Percentiles rank a stretch among this genome's conserved stretches.
phyloP scores from a whole-genome alignment of 345 rosid genomes.

The Hibiscus tridactylites region DNA sequence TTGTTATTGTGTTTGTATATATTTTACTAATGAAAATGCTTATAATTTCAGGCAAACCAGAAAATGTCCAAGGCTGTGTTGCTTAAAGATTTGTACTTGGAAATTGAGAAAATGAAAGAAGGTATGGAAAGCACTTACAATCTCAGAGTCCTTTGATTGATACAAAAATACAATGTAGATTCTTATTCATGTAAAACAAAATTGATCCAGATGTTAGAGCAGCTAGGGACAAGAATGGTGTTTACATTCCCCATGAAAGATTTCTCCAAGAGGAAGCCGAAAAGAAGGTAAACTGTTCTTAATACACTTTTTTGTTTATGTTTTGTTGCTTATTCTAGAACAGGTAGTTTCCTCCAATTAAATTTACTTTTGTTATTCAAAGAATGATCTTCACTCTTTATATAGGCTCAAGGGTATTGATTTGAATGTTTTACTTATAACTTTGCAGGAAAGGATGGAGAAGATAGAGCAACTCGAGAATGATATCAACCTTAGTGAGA shows the following conservation, averaged over 20 bases:
- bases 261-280: constrained; percentile 76
- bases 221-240: constrained; percentile 88
- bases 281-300: constrained; percentile 54
- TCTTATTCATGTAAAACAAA: neutral
- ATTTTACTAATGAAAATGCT: constrained; percentile 10
- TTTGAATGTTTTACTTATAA: neutral
- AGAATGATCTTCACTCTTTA: neutral
- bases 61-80: constrained; percentile 73
- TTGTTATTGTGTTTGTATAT: neutral
- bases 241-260: constrained; percentile 81
- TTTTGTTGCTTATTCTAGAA: neutral
- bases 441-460: constrained; percentile 54
- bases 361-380: neutral
- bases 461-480: constrained; percentile 76
- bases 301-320: too few relatives aligned
- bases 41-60: constrained; percentile 75
- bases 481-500: constrained; percentile 47
- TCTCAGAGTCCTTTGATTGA: neutral
- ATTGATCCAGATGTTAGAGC: constrained; percentile 71
- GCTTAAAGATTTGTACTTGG: constrained; percentile 70
- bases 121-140: constrained; percentile 31
- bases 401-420: constrained; percentile 1
- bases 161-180: neutral
- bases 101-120: constrained; percentile 57
- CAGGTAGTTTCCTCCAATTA: too few relatives aligned